Conservation (phyloP, 371 early-diverging fungal genomes). For the Phascolomyces articulosus region DNA sequence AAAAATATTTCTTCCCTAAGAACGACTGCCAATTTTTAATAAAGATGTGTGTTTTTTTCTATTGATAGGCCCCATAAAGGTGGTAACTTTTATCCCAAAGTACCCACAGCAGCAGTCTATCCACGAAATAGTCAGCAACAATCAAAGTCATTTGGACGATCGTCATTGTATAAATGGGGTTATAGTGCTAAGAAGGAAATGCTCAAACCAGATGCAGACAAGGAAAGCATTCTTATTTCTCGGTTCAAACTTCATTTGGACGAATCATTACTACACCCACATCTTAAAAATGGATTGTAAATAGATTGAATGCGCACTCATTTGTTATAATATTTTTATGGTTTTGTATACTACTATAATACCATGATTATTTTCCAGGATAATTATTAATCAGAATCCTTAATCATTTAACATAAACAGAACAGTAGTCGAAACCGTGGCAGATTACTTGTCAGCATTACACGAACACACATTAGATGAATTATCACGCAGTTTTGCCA, state of each 20-base stretch:
- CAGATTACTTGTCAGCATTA: constrained; percentile 42
- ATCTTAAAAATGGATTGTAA: constrained; percentile 41
- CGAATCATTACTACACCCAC: constrained; percentile 39
- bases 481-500: constrained; percentile 44
- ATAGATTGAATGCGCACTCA: too few relatives aligned
- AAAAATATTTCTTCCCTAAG: too few relatives aligned
- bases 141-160: constrained; percentile 11
- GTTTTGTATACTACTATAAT: too few relatives aligned
- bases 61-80: constrained; percentile 54
- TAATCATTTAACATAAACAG: constrained; percentile 21
- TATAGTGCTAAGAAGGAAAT: constrained; percentile 53
- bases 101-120: constrained; percentile 50
- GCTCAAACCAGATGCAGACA: constrained; percentile 50
- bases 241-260: constrained; percentile 61
- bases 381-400: too few relatives aligned
- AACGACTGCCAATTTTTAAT: too few relatives aligned
- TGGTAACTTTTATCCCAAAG: constrained; percentile 56
- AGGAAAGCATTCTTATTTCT: constrained; percentile 50
- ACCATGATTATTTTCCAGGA: too few relatives aligned
- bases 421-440: constrained; percentile 32
- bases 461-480: constrained; percentile 46
- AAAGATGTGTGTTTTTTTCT: too few relatives aligned
- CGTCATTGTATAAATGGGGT: constrained; percentile 50
- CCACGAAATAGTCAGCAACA: constrained; percentile 10
- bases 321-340: too few relatives aligned